Evolutionary conservation across 2,329 filamentous ascomycete genomes (phyloP), one percentile per base, ranked within the genome.

Genomic region (Aspergillus udagawae): DNA sequence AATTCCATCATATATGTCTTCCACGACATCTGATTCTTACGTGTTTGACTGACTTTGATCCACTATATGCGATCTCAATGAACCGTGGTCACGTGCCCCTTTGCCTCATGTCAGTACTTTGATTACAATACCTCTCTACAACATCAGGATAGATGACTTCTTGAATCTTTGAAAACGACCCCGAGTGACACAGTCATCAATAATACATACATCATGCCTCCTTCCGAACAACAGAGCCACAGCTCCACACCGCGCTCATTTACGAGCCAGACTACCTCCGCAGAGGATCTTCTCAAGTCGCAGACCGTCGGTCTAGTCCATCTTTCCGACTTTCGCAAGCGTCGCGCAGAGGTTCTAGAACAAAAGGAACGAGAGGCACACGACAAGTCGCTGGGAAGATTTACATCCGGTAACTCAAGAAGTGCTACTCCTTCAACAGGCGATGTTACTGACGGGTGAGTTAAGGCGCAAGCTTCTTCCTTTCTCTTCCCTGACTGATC

Each of bases 321-420:
- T 57, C 86, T 97, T 47, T 91, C 90, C 63, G 94, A 97, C 72
- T 97, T 96, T 74, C 91, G 93, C 75, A 97, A 99, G 78, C 87
- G 94, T 58, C 91, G 93, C 74, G 92, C 92, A 65, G 91, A 97
- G 75, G 91, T 92, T n/a, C 80, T 96, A 50, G 93, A 97, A 73
- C 87, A 91, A 70, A 93, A 94, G 70, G 91, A 94, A 70, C 85
- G 89, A 67, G 91, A 94, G 68, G 87, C 85, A 12, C 86, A 87
- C 68, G 88, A 90, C 63, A 82, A 80, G 44, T 79, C 83, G 27
- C 70, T 83, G 10, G 75, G 76, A 1, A 71, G 75, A 59, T 67
- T 77, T 58, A 68, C 73, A 42, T 65, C 75, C 20, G 71, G 74
- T 62, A 76, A 70, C 54, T 82, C 81, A 53, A 79, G 82, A 54